Evolutionary conservation across 2,329 filamentous ascomycete species (phyloP), one percentile per base, ranked within the genome.

Genomic region (Neofusicoccum kwambonambiense): DNA sequence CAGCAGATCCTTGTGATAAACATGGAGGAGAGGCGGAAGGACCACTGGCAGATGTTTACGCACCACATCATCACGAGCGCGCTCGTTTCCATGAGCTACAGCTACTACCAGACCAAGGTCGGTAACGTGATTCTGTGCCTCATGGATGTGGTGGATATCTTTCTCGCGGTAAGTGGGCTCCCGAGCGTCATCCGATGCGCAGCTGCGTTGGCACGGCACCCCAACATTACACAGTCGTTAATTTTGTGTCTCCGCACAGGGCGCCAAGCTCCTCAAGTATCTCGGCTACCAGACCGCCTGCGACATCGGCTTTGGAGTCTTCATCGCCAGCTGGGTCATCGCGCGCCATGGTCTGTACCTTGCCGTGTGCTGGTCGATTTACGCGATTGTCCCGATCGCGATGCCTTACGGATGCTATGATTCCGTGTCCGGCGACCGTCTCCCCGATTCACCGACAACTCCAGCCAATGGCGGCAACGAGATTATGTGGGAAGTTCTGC

Each of bases 1-100:
- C 94, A 98, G 80, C 93, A 97, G 79, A 90, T 98, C 69, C 82
- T 97, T 37, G 92, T 97, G 65, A 92, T 98, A 76, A 90, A 97
- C 78, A 93, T 98, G 66, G 95, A 99, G 79, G 91, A 96, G 79
- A 88, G 90, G 69, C 87, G 95, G 73, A 98, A 98, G 80, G 95
- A 99, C 72, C 90, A 97, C 78, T 90, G 88, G 81, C 94, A 98
- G 78, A 98, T 98, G 95, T 88, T 98, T 70, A 89, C 88, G 17
- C 95, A 98, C 77, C 95, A 99, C 80, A 86, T 97, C 74, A 88
- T 98, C 75, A 99, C 95, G 19, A 91, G 89, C 72, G 82, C 83
- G 4, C 87, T 99, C 50, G 88, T 99, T 68, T 88, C 88, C 65
- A 85, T 88, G 37, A 94, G 90, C 69, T 98, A 98, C 76, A 86